Percentiles rank a stretch among this genome's conserved stretches.
These are phyloP conservation scores for Aegilops bicornis DNA, from an alignment of 176 grass and related monocot species.

Conservation along the genomic window DNA sequence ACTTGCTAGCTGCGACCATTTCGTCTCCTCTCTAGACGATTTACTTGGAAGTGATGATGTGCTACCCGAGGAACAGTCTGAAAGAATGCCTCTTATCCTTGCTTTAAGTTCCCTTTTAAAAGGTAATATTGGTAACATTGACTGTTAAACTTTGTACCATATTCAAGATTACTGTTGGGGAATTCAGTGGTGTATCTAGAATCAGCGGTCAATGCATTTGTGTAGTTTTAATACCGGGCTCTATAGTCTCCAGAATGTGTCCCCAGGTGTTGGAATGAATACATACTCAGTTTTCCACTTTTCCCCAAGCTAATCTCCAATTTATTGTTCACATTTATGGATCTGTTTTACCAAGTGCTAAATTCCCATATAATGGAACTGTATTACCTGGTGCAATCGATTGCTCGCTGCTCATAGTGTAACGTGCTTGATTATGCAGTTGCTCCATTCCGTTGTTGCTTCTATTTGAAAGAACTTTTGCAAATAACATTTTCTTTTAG, in stretches of 20 bases:
- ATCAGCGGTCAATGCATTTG: background rate
- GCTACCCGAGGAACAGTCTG: slow-evolving; percentile 46
- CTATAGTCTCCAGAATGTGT: background rate
- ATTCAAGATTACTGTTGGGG: background rate
- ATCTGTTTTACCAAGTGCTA: background rate
- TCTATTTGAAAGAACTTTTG: background rate
- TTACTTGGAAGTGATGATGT: slow-evolving; percentile 37
- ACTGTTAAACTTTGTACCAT: background rate
- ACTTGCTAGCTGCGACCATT: slow-evolving; percentile 78
- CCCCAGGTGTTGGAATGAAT: background rate
- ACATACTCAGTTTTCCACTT: background rate
- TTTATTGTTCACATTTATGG: background rate
- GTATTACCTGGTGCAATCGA: background rate
- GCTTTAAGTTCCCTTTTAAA: slow-evolving; percentile 69
- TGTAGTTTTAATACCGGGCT: background rate
- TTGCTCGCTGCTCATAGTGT: slow-evolving; percentile 19
- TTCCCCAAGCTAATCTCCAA: background rate
- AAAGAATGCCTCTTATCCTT: slow-evolving; percentile 71
- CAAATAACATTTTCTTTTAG: background rate
- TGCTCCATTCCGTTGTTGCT: background rate
- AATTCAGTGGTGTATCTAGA: background rate
- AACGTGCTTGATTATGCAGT: background rate
- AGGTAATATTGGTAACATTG: slow-evolving; percentile 43
- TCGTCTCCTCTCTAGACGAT: slow-evolving; percentile 61
- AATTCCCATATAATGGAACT: background rate